Base-by-base conservation (phyloP, 257 asterid genomes). In the Solanum paucissectum region DNA sequence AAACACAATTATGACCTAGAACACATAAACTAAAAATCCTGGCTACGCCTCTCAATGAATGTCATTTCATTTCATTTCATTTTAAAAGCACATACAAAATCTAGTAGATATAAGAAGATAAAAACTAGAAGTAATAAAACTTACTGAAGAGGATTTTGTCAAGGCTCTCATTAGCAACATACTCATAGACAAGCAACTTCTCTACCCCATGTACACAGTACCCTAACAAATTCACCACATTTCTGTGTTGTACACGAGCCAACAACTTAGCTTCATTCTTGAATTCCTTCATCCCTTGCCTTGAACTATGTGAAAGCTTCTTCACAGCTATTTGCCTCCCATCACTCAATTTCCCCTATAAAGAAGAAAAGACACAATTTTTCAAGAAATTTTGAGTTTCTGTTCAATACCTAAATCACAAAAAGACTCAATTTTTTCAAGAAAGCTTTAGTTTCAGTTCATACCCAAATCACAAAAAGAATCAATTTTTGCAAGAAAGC, bases 121-220 rank as follows among this genome's bases (percentile, higher is more conserved):
- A 25, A 29, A 86, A 83, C 60, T 69, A 40, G 44, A 1, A 38
- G 4, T 38, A 38, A 20, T 16, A 86, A 29, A 68, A 94, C 99
- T 93, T 91, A 97, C 99, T 95, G 93, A 97, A 97, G 10, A 97
- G 94, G 91, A 91, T 88, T 91, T 97, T 97, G 92, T 97, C 99
- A 83, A 97, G 95, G 95, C 99, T 97, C 91, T 96, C 94, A 91
- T 96, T 89, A 46, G 87, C 92, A 44, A 97, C 95, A 83, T 89
- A 97, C 88, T 97, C 99, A 46, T 97, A 97, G 44, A 97, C 99
- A 49, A 97, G 98, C 85, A 97, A 93, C 86, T 93, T 94, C 86
- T 96, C 99, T 5, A 34, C 87, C 74, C 91, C 95, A 62, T 95
- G 94, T 12, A 86, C 94, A 87, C 98, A 97, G 83, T 94, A 96